Percentiles rank a stretch among this genome's conserved stretches.
Evolutionary conservation across 31 red algal species (phyloP).

Genomic region (Pterothamnion heteromorphum): DNA sequence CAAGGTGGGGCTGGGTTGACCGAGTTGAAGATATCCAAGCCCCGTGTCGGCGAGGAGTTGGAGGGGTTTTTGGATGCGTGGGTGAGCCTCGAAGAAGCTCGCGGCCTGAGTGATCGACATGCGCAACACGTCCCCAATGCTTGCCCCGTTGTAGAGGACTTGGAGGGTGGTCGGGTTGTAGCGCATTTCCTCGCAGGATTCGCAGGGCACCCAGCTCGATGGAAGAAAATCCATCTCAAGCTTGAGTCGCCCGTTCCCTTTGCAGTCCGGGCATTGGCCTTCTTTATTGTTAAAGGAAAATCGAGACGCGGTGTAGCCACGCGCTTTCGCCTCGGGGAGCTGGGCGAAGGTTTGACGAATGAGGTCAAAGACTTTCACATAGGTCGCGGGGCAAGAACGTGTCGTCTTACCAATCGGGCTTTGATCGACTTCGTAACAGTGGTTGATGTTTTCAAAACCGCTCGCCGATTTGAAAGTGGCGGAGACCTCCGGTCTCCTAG

Average conservation of each 20-base stretch:
- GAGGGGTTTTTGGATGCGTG: not conserved
- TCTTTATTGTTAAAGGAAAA: conserved; percentile 27
- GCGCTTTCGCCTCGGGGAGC: not conserved
- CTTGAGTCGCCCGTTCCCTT: not conserved
- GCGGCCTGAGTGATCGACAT: not conserved
- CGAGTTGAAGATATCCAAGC: conserved; percentile 16
- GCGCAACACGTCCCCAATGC: not conserved
- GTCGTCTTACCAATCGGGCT: conserved; percentile 26
- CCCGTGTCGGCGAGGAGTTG: not conserved
- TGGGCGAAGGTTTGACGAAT: conserved; percentile 26
- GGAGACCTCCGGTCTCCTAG: not conserved
- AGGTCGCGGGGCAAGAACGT: conserved; percentile 18
- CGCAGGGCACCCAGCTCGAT: not conserved
- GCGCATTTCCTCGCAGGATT: not conserved
- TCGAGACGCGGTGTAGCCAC: not conserved
- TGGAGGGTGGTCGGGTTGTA: conserved; percentile 5
- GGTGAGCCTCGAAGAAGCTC: not conserved
- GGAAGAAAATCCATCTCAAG: conserved; percentile 33
- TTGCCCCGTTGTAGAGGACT: not conserved
- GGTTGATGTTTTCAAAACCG: not conserved
- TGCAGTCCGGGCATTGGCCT: conserved; percentile 13
- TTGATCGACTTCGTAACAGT: conserved; percentile 15
- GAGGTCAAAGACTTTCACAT: not conserved
- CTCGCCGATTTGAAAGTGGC: not conserved
- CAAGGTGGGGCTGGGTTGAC: conserved; percentile 13